Evolutionary conservation across 225 moss, liverwort and hornwort genomes (phyloP), one percentile per base, ranked within the genome.

Genomic region (Ulota crispa): DNA sequence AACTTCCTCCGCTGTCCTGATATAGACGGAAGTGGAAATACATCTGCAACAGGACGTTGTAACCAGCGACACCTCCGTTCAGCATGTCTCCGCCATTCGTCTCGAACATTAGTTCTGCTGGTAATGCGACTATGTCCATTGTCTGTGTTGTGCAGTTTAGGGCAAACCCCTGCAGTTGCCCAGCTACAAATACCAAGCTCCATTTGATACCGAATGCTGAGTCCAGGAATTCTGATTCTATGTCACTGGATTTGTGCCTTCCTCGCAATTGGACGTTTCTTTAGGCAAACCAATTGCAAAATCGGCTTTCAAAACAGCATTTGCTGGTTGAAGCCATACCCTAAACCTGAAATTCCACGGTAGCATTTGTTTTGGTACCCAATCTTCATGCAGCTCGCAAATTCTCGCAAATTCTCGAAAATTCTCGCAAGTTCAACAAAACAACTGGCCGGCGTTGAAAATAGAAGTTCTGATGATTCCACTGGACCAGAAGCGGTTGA

Each of bases 181-280:
- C 76, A 66, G 62, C 36, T 72, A 28, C 79, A 82, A 42, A 82
- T 36, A 55, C 71, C 71, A 8, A 76, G 76, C 54, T 16, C 74
- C 84, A 87, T 84, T 45, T 78, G 36, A 62, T 30, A 13, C 47
- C 14, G 47, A 57, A 13, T 56, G 8, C 31, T 12, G 26, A 41
- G 37, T 14, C 55, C 1, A 63, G 64, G 27, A n/a, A 8, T 45
- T 64, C 43, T 41, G 18, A 34, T 11, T 24, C 45, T 74, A 67
- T 13, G 21, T 10, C 50, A 41, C 9, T 27, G 24, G 11, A 3
- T 19, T 32, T 2, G 21, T 0, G 31, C 0, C 2, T 30, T 77
- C 43, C 39, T 60, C 28, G 12, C 19, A 68, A 50, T 47, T 64
- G 64, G 30, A 1, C 54, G 32, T 13, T 54, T 24, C 42, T 54